A percentile compares a stretch with the other conserved stretches of the same genome.
These are phyloP conservation scores for Apophysomyces sp. DNA, from an alignment of 371 early-diverging fungal genomes.

Conservation along the genomic window DNA sequence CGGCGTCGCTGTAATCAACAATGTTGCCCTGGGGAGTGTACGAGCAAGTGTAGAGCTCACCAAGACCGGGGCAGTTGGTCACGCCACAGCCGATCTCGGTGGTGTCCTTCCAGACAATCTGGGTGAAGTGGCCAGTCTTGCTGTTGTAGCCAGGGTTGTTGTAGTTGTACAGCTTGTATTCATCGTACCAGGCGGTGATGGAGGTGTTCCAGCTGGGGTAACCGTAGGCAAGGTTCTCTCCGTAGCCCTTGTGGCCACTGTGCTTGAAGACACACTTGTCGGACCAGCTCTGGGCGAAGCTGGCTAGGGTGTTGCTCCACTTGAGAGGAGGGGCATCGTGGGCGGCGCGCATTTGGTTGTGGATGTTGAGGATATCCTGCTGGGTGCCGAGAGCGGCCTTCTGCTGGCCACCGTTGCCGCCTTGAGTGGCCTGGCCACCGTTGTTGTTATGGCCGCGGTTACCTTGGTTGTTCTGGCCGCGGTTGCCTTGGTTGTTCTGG, in stretches of 20 bases:
- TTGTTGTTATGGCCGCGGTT: conserved; percentile 8
- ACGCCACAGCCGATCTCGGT: conserved; percentile 39
- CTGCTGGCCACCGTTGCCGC: conserved; percentile 11
- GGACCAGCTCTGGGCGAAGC: conserved; percentile 49
- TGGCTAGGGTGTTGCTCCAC: conserved; percentile 42
- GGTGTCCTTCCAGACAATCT: conserved; percentile 44
- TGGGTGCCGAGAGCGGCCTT: no score
- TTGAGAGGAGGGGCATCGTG: conserved; percentile 46
- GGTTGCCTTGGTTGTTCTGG: not conserved
- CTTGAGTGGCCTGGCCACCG: conserved; percentile 41
- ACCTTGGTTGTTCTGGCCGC: not conserved
- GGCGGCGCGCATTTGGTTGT: conserved; percentile 44
- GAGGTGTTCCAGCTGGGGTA: conserved; percentile 22
- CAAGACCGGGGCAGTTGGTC: conserved; percentile 27
- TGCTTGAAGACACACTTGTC: conserved; percentile 44
- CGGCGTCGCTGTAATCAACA: conserved; percentile 10
- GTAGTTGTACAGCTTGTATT: conserved; percentile 32
- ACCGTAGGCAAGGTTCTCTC: conserved; percentile 45
- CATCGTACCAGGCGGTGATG: conserved; percentile 37
- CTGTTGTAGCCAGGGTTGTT: not conserved
- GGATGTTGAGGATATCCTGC: conserved; percentile 28
- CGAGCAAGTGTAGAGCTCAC: conserved; percentile 37
- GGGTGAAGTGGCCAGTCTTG: conserved; percentile 38
- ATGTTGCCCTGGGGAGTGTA: conserved; percentile 39
- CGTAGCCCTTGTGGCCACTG: conserved; percentile 17